Base-by-base conservation (phyloP, 148 eudicot species). In the Arctostaphylos glauca region DNA sequence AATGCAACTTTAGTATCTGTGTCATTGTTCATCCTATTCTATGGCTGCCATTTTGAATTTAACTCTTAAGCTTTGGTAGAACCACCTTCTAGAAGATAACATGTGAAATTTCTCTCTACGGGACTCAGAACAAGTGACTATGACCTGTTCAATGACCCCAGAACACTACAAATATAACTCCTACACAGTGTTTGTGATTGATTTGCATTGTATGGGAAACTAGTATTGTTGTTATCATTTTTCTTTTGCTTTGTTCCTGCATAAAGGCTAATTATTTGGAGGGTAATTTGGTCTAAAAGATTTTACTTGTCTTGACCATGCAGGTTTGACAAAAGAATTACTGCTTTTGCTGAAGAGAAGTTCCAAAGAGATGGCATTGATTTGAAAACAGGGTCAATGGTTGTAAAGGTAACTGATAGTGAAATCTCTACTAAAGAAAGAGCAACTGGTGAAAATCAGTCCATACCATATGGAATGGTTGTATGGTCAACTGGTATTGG, bases 241-340 rank as follows among this genome's bases (percentile, higher is more conserved):
- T 48, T 74, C 77, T 73, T 47, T 73, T 47, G 9, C 25, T 47
- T n/a, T 74, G 4, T 72, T 5, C 18, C 21, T 72, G 2, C 18
- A 48, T 31, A 74, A 52, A 23, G 60, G n/a, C 43, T 23, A 52
- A 53, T 76, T 53, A 25, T 58, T 52, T 76, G 60, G 46, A 38
- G 48, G 70, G 18, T 58, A 58, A 41, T 58, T 77, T 38, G 48
- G 68, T 41, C 52, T 78, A 21, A 38, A 38, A 13, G 81, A 48
- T 21, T 38, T 10, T n/a, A 64, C 15, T 55, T 77, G 14, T 64
- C 38, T 19, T 77, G 38, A 47, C 50, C 13, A 6, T 77, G 71
- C 78, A 84, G 85, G 85, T 84, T 84, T 71, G 82, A 84, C 85
- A 84, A 84, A 84, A 84, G 85, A 84, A 84, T 84, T 79, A 84